phyloP scores from a whole-genome alignment of 129 eudicot genomes.

The Heracleum sosnowskyi region DNA sequence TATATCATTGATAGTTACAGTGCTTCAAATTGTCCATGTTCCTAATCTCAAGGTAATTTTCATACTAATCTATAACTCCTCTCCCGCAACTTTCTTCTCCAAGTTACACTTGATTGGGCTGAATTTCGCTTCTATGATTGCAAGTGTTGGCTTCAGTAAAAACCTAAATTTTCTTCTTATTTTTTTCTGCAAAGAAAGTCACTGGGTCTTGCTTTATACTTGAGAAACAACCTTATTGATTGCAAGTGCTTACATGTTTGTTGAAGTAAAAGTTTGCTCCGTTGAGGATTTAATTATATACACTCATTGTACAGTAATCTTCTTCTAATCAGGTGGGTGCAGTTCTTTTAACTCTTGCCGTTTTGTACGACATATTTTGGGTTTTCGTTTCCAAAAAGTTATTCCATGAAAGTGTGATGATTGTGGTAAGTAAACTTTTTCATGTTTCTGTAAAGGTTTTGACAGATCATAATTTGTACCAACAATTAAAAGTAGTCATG shows the following conservation, averaged over 20 bases:
- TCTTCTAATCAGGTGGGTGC: conserved; percentile 58
- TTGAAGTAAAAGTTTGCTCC: neutral
- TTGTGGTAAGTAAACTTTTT: conserved; percentile 54
- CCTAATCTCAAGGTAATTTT: conserved; percentile 86
- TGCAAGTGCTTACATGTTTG: neutral
- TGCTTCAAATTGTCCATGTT: conserved; percentile 78
- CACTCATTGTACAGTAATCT: neutral
- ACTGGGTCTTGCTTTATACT: neutral
- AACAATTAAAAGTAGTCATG: neutral
- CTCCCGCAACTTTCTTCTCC: neutral
- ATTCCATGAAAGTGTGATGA: conserved; percentile 92
- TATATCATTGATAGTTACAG: conserved; percentile 69
- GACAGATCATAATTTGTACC: neutral
- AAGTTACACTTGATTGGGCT: neutral
- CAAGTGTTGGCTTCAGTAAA: neutral
- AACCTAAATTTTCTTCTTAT: neutral
- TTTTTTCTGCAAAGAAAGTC: neutral
- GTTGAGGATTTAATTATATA: neutral
- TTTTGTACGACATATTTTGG: conserved; percentile 89
- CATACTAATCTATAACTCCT: neutral
- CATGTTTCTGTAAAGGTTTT: neutral
- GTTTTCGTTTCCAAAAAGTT: conserved; percentile 68
- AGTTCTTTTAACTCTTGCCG: conserved; percentile 71
- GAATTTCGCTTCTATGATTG: neutral
- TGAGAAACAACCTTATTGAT: neutral